A percentile compares a stretch with the other conserved stretches of the same genome.
These are phyloP conservation scores for Camillea tinctor DNA, from an alignment of 2,329 filamentous ascomycete species.

Conservation along the genomic window DNA sequence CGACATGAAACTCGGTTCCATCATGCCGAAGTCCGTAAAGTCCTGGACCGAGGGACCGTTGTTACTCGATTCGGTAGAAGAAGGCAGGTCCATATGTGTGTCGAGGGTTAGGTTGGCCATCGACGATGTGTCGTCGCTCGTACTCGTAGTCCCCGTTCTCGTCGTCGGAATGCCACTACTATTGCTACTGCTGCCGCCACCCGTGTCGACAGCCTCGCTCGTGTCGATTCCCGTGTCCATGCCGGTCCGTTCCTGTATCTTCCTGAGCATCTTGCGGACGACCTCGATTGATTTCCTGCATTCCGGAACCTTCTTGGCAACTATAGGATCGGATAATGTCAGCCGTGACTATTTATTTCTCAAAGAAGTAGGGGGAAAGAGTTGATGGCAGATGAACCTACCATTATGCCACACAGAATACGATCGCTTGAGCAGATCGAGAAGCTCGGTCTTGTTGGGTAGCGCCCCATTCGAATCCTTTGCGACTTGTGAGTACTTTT, in stretches of 20 bases:
- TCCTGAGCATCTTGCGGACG: conserved; percentile 45
- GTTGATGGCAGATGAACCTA: conserved; percentile 1
- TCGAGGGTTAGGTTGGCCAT: conserved; percentile 21
- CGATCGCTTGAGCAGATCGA: conserved; percentile 41
- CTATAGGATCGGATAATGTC: conserved; percentile 7
- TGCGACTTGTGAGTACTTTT: conserved; percentile 38
- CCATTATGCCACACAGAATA: conserved; percentile 42
- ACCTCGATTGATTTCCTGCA: conserved; percentile 47
- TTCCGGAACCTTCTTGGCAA: conserved; percentile 38
- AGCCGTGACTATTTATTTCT: neutral
- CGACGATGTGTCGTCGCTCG: conserved; percentile 9
- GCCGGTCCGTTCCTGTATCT: conserved; percentile 33
- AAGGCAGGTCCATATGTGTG: neutral
- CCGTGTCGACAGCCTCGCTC: neutral
- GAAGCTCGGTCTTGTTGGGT: conserved; percentile 40
- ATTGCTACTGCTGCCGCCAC: neutral
- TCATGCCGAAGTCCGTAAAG: conserved; percentile 17
- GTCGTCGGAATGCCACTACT: conserved; percentile 1
- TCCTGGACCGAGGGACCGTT: conserved; percentile 9
- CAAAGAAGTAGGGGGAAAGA: neutral
- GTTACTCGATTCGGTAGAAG: conserved; percentile 10
- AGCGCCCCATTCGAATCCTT: conserved; percentile 35
- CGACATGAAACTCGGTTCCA: conserved; percentile 8
- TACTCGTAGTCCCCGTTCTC: neutral
- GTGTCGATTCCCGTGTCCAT: conserved; percentile 7